These are phyloP conservation scores for Epichloe sylvatica DNA, from an alignment of 2,329 filamentous ascomycete species.

Conservation along the genomic window DNA sequence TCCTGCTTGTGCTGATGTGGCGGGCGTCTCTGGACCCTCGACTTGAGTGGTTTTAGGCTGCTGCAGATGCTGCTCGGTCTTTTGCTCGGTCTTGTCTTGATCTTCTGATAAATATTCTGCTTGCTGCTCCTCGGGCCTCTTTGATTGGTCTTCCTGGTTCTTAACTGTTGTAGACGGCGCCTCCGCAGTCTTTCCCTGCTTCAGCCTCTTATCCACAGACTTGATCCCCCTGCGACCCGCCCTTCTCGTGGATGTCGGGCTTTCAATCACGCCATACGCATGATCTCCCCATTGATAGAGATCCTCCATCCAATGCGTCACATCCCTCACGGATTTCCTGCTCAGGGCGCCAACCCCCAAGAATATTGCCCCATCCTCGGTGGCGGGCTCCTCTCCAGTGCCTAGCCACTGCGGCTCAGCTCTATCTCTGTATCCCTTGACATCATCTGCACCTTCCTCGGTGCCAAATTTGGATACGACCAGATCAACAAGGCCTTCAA, in stretches of 20 bases:
- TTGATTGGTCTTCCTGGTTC: neutral
- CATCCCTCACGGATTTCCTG: slow-evolving; percentile 52
- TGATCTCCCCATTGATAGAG: slow-evolving; percentile 72
- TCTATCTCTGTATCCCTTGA: slow-evolving; percentile 9
- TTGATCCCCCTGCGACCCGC: slow-evolving; percentile 21
- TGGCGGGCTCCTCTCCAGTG: slow-evolving; percentile 48
- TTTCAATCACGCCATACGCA: slow-evolving; percentile 73
- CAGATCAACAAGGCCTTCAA: slow-evolving; percentile 75
- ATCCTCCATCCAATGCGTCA: slow-evolving; percentile 80
- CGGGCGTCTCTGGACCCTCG: neutral
- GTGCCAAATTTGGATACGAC: slow-evolving; percentile 73
- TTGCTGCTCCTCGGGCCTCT: neutral
- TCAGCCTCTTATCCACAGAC: slow-evolving; percentile 1
- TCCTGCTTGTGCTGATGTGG: neutral
- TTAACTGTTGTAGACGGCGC: neutral
- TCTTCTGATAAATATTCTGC: neutral
- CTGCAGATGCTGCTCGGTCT: neutral
- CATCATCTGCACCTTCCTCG: slow-evolving; percentile 17
- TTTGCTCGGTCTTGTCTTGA: neutral
- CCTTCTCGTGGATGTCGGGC: slow-evolving; percentile 52
- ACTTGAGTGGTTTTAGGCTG: neutral
- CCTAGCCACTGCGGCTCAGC: slow-evolving; percentile 51
- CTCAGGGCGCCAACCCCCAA: slow-evolving; percentile 64
- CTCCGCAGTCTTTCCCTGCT: slow-evolving; percentile 1
- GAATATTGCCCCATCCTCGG: slow-evolving; percentile 76